Percentiles rank a stretch among this genome's conserved stretches.
Conservation (phyloP, 306 rosid genomes). For the Acacia melanoxylon region DNA sequence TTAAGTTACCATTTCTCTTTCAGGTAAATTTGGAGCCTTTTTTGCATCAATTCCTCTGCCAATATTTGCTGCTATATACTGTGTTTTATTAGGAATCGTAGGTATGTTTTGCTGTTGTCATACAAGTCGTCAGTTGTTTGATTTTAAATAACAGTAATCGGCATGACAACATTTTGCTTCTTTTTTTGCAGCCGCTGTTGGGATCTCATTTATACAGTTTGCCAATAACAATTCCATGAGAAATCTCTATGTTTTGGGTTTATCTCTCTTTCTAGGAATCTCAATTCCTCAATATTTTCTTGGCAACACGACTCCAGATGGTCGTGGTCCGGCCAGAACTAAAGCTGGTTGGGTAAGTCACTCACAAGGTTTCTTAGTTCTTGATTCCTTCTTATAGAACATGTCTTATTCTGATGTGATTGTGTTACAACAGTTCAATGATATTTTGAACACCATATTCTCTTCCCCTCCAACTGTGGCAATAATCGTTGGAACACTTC, state of each 20-base stretch:
- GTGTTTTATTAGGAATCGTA: constrained; percentile 82
- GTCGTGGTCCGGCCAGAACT: constrained; percentile 84
- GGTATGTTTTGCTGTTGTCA: constrained; percentile 53
- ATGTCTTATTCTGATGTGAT: constrained; percentile 4
- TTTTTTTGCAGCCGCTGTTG: constrained; percentile 72
- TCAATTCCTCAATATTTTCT: constrained; percentile 92
- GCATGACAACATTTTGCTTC: background rate
- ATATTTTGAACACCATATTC: constrained; percentile 85
- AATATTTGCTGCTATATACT: constrained; percentile 87
- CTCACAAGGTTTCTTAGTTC: background rate
- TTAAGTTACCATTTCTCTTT: constrained; percentile 29
- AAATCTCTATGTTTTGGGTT: constrained; percentile 79
- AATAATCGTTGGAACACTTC: constrained; percentile 72
- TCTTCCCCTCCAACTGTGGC: constrained; percentile 89
- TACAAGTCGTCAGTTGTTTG: background rate
- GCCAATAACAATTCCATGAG: constrained; percentile 77
- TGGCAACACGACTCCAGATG: constrained; percentile 52
- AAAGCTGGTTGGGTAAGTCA: constrained; percentile 85
- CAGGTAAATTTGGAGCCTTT: constrained; percentile 96
- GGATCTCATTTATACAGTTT: constrained; percentile 72
- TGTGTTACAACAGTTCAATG: constrained; percentile 64
- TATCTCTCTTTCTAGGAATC: constrained; percentile 80
- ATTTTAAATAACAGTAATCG: background rate
- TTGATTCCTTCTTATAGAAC: background rate
- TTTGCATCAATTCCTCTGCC: constrained; percentile 95